phyloP scores from a whole-genome alignment of 148 eudicot species.

The Vaccinium vitisidaea region DNA sequence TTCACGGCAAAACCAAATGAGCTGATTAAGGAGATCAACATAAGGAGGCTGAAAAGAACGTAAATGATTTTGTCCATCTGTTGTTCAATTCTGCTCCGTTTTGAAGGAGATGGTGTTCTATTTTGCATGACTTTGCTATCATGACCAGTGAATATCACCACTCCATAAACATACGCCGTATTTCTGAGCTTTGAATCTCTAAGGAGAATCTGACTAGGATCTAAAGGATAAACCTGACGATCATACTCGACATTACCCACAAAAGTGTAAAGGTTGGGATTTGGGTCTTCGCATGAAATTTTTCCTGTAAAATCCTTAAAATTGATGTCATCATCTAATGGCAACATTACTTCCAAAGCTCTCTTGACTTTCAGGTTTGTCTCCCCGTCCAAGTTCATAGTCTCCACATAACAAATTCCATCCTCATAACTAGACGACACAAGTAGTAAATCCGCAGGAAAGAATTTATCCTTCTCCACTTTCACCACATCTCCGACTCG shows the following conservation, averaged over 20 bases:
- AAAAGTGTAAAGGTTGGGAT: slow-evolving; percentile 80
- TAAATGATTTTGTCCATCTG: slow-evolving; percentile 92
- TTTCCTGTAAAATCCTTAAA: slow-evolving; percentile 62
- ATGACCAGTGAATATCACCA: slow-evolving; percentile 84
- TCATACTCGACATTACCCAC: slow-evolving; percentile 87
- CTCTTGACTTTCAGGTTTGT: slow-evolving; percentile 93
- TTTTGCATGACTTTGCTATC: slow-evolving; percentile 98
- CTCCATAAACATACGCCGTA: slow-evolving; percentile 77
- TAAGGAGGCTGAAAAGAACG: slow-evolving; percentile 70
- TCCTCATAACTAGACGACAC: slow-evolving; percentile 88
- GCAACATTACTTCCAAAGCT: slow-evolving; percentile 66
- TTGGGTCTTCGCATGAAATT: slow-evolving; percentile 84
- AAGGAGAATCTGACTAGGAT: slow-evolving; percentile 83
- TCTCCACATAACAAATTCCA: slow-evolving; percentile 95
- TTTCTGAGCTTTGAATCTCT: slow-evolving; percentile 95
- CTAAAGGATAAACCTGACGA: slow-evolving; percentile 72
- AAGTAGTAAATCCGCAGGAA: slow-evolving; percentile 87
- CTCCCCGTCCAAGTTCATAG: slow-evolving; percentile 98
- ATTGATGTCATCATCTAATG: slow-evolving; percentile 59
- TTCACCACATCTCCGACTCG: slow-evolving; percentile 84
- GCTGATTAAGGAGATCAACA: slow-evolving; percentile 79
- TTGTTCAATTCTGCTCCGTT: slow-evolving; percentile 76
- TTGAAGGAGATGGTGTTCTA: slow-evolving; percentile 81
- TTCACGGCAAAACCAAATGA: slow-evolving; percentile 72
- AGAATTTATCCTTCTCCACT: slow-evolving; percentile 84